Conservation (phyloP, 2,329 filamentous ascomycete species). For the Cercospora canescens region DNA sequence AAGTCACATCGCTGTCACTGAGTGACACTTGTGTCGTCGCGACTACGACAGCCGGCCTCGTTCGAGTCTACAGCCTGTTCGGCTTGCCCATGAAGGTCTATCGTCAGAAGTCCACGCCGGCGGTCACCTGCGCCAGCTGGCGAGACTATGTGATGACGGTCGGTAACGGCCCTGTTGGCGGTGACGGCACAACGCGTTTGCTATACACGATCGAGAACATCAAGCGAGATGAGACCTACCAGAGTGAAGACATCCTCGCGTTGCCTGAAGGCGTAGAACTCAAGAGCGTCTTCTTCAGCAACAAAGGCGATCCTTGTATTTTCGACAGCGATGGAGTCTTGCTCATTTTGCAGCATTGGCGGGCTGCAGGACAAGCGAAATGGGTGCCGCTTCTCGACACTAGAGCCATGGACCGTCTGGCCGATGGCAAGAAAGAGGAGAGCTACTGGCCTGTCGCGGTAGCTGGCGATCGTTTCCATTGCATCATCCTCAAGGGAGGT, state of each 20-base stretch:
- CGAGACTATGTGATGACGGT: conserved; percentile 94
- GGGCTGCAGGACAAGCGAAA: conserved; percentile 75
- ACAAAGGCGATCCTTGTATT: conserved; percentile 91
- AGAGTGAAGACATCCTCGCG: conserved; percentile 89
- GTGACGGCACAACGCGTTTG: conserved; percentile 75
- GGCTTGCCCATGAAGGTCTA: conserved; percentile 88
- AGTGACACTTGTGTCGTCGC: conserved; percentile 90
- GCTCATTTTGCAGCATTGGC: conserved; percentile 87
- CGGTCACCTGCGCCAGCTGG: conserved; percentile 92
- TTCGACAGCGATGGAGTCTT: conserved; percentile 92
- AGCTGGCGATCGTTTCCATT: conserved; percentile 89
- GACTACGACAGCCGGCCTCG: conserved; percentile 82
- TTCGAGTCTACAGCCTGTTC: conserved; percentile 89
- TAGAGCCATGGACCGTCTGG: conserved; percentile 75
- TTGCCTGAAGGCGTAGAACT: conserved; percentile 72
- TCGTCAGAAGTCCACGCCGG: conserved; percentile 84
- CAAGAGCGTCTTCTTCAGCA: conserved; percentile 86
- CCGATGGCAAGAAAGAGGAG: conserved; percentile 82
- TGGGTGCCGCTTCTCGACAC: conserved; percentile 96
- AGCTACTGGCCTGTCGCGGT: conserved; percentile 95
- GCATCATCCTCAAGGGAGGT: conserved; percentile 96
- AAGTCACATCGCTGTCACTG: conserved; percentile 82
- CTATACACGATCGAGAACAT: conserved; percentile 94
- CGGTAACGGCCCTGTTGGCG: conserved; percentile 83
- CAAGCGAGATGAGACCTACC: conserved; percentile 88